Percentiles rank a stretch among this genome's conserved stretches.
phyloP scores from a whole-genome alignment of 2,329 filamentous ascomycete species.

The Aureobasidium vineae region DNA sequence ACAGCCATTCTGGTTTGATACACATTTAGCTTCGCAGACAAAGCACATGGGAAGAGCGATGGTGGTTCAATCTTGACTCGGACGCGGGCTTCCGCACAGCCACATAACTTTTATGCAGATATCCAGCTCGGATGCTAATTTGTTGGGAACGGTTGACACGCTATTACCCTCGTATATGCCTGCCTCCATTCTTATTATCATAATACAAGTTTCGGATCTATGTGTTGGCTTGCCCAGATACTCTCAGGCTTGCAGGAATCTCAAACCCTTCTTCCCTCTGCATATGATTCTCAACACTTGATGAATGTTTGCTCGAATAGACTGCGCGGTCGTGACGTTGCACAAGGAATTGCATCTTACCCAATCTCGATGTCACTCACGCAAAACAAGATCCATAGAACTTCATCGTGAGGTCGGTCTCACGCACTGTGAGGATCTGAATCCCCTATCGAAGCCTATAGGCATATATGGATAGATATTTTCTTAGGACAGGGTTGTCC shows the following conservation, averaged over 20 bases:
- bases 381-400: too few species aligned
- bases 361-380: too few species aligned
- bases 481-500: background rate
- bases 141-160: background rate
- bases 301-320: too few species aligned
- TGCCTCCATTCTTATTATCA: background rate
- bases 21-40: too few species aligned
- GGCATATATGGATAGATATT: background rate
- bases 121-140: background rate
- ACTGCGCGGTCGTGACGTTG: too few species aligned
- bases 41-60: too few species aligned
- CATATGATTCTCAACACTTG: too few species aligned
- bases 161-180: background rate
- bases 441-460: background rate
- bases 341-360: too few species aligned
- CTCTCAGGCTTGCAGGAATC: too few species aligned
- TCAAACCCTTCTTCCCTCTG: too few species aligned
- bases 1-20: too few species aligned
- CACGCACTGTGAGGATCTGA: background rate
- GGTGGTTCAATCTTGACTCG: background rate
- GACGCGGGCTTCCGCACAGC: background rate
- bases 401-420: background rate
- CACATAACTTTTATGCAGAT: background rate
- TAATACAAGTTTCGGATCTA: background rate
- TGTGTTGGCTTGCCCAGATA: background rate